Evolutionary conservation across 2,329 filamentous ascomycete species (phyloP), one percentile per base, ranked within the genome.

Genomic region (Coniella lustricola): DNA sequence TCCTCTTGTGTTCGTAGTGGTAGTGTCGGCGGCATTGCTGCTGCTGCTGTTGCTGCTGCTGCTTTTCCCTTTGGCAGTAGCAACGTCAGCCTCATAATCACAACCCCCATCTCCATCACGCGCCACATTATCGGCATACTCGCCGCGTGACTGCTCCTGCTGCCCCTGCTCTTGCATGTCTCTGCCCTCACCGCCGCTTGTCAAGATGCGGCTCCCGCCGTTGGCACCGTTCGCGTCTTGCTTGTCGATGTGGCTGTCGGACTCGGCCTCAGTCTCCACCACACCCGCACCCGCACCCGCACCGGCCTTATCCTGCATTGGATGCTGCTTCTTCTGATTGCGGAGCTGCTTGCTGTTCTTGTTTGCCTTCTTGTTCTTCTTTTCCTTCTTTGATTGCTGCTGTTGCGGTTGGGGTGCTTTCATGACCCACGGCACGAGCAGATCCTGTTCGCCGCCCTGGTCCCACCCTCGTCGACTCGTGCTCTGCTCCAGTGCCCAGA

Each of bases 401-500:
- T 51, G 41, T 45, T 51, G 48, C 54, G 66, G 61, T 45, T 67
- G 66, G 46, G 62, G 60, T 41, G 55, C 59, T 61, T 69, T 70
- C 64, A 90, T 79, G 20, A 97, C 89, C 93, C 93, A 98, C 13
- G 93, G 90, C 41, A 98, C 93, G 71, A 97, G 85, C 53, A 93
- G 82, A 69, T 98, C 93, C 71, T 97, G 91, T 56, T 85, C 78
- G 53, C 84, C 80, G 17, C 82, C 82, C 63, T 86, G 83, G 61
- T 90, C 82, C 91, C 91, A 98, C 2, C 91, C 91, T 54, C 93
- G 75, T 49, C 93, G 80, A 66, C 90, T 95, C 50, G 72, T 73
- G 58, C 85, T 84, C 69, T 98, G 93, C 73, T 98, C 93, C 17
- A 98, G 74, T 1, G 93, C 93, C 93, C 93, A 97, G 16, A 94